Evolutionary conservation across 495 filamentous ascomycete species (phyloP).

Genomic region (Rhypophila decipiens): DNA sequence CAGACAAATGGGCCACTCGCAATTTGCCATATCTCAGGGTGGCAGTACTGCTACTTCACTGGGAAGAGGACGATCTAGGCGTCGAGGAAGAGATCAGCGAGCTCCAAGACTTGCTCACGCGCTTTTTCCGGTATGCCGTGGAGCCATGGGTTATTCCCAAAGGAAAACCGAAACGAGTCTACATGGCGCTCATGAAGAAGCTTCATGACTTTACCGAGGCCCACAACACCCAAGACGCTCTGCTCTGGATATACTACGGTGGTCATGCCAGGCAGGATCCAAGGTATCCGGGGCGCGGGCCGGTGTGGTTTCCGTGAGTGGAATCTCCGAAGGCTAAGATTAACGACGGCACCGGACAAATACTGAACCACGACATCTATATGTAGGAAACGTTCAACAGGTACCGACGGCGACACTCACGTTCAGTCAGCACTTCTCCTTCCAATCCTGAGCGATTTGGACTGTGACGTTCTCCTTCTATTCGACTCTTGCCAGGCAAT

Average conservation of each 20-base stretch:
- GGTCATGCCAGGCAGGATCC: not conserved
- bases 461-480: constrained; percentile 1
- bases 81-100: no score
- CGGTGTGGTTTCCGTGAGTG: not conserved
- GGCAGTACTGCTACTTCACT: no score
- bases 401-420: not conserved
- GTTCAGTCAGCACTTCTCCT: not conserved
- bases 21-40: no score
- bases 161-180: not conserved
- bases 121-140: no score
- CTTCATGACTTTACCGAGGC: not conserved
- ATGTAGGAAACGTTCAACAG: not conserved
- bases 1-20: no score
- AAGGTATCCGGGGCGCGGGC: not conserved
- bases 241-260: not conserved
- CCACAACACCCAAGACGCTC: not conserved
- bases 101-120: no score
- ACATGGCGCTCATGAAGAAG: constrained; percentile 1
- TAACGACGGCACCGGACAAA: not conserved
- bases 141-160: not conserved
- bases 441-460: not conserved
- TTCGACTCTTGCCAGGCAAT: constrained; percentile 2
- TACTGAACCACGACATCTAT: not conserved
- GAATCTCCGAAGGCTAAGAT: not conserved
- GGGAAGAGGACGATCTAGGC: no score